Base-by-base conservation (phyloP, 192 early-diverging fungal species). In the Phlyctochytrium arcticum region DNA sequence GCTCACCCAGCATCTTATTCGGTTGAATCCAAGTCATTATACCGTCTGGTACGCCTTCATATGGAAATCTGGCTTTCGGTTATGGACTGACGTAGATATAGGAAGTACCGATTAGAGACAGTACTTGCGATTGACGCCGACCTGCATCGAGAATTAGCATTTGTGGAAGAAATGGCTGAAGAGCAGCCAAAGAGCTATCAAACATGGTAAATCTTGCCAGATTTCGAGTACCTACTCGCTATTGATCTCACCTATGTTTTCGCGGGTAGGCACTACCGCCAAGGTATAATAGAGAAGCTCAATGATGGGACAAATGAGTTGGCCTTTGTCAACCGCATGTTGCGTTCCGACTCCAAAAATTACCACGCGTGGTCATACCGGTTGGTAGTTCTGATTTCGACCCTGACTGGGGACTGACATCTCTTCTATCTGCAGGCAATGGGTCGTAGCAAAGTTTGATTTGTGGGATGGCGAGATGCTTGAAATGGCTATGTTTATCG, bases 351-450 rank as follows among this genome's bases (percentile, higher is more conserved):
- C 48, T 82, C 91, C 21, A 99, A 99, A 72, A 99, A 99, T 74
- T 99, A 98, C 70, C 98, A 99, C 74, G 92, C 91, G 0, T 99
- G 98, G 98, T 84, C 88, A 2, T 98, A 99, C 70, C 85, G 89
- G 81, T 85, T 26, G 37, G 24, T n/a, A n/a, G n/a, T n/a, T n/a
- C n/a, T n/a, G n/a, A n/a, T n/a, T n/a, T n/a, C n/a, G n/a, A n/a
- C n/a, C n/a, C n/a, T n/a, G n/a, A n/a, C n/a, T n/a, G n/a, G n/a
- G n/a, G n/a, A n/a, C n/a, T n/a, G n/a, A n/a, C n/a, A n/a, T n/a
- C n/a, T n/a, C n/a, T n/a, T n/a, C n/a, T n/a, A 8, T 27, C 48
- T 10, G 27, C 31, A 46, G 27, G 23, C 59, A 99, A 73, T 98
- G 95, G 94, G 78, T 98, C 19, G 79, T 96, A 5, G 68, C 57